A percentile compares a stretch with the other conserved stretches of the same genome.
phyloP scores from a whole-genome alignment of 2,329 filamentous ascomycete genomes.

The Fusarium armeniacum region DNA sequence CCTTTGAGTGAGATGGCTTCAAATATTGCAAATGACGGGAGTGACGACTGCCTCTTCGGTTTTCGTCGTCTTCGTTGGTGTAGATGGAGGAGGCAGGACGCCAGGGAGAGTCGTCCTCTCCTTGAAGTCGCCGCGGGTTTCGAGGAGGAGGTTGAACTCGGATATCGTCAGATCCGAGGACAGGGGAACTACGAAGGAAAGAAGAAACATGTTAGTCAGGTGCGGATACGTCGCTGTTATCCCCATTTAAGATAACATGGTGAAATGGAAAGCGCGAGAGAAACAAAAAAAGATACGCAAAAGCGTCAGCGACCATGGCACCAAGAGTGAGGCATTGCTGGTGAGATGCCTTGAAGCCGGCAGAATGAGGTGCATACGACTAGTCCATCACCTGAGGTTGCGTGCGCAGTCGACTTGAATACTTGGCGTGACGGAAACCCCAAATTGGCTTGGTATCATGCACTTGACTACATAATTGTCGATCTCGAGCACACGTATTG shows the following conservation, averaged over 20 bases:
- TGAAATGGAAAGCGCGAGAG: not conserved
- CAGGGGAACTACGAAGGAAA: conserved; percentile 45
- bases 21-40: conserved; percentile 24
- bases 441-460: conserved; percentile 19
- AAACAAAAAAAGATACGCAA: not conserved
- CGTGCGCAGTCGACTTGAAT: conserved; percentile 1
- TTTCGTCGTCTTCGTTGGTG: conserved; percentile 44
- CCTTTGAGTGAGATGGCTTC: conserved; percentile 57
- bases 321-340: conserved; percentile 18
- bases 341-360: conserved; percentile 7
- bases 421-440: conserved; percentile 15
- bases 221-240: conserved; percentile 7
- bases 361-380: conserved; percentile 18
- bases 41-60: conserved; percentile 34
- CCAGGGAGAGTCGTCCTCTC: conserved; percentile 49
- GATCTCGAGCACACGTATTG: conserved; percentile 21
- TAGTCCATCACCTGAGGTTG: conserved; percentile 7
- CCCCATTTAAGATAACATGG: conserved; percentile 1
- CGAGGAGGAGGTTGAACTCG: conserved; percentile 50
- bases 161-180: conserved; percentile 41
- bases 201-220: conserved; percentile 40
- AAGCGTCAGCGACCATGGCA: not conserved
- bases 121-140: conserved; percentile 54
- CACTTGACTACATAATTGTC: conserved; percentile 7
- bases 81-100: conserved; percentile 72